Base-by-base conservation (phyloP, 2,329 filamentous ascomycete genomes). In the Salinomyces thailandicus region DNA sequence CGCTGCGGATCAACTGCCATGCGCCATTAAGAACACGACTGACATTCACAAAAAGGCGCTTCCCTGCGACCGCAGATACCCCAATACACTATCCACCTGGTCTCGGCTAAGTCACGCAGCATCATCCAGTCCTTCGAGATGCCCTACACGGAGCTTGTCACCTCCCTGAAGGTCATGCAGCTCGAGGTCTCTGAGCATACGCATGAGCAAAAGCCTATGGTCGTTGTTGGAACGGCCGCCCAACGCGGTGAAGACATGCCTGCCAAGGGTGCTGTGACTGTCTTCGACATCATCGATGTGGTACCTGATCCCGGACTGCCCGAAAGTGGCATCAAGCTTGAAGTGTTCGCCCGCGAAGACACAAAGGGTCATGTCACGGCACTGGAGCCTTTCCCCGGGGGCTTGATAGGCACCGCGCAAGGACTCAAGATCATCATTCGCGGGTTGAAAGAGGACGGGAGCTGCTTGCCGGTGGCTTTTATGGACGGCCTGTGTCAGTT, bases 401-500 rank as follows among this genome's bases (percentile, higher is more conserved):
- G 91, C 83, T 1, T 85, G 89, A 48, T 77, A 93, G 70, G 79
- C 91, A 43, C 83, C 83, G 86, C 87, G 0, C 91, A 98, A 56
- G 91, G 91, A 1, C 87, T 95, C 54, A 98, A 98, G 62, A 89
- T 86, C 58, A 93, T 98, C 82, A 86, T 98, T 1, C 74, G 91
- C 41, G 91, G 91, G 27, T 71, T 98, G 3, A 95, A 95, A 58
- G 91, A 98, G 59, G 91, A 98, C 55, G 85, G 87, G 1, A 86
- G 83, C 1, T 72, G 96, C 35, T 69, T 96, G 1, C 91, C 91
- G 0, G 89, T 98, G 3, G 91, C 91, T 0, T 98, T 98, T 55
- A 82, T 98, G 71, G 91, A 98, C 54, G 93, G 95, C 78, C 91
- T 85, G 62, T 93, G 84, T 60, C 91, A 94, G 52, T 85, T 94